phyloP scores from a whole-genome alignment of 305 asterid genomes.

The Fraxinus xanthoxyloides region DNA sequence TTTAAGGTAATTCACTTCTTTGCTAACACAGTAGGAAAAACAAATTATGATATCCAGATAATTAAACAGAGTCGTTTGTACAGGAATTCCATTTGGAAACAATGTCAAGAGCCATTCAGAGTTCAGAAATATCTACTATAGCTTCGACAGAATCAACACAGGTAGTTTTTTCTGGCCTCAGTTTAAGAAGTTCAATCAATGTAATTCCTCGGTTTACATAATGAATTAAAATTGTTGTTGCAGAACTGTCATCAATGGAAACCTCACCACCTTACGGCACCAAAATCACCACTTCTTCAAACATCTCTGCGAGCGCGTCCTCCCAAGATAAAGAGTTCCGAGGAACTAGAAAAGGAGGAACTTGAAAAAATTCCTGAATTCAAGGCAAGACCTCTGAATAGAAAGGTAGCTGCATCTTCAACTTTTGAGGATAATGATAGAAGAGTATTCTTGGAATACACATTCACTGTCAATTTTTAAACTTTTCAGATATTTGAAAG shows the following conservation, averaged over 20 bases:
- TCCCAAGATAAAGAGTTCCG: slow-evolving; percentile 60
- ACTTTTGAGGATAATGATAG: background rate
- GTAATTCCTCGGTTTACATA: background rate
- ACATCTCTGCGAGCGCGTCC: slow-evolving; percentile 87
- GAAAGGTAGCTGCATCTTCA: slow-evolving; percentile 48
- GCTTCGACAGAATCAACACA: slow-evolving; percentile 60
- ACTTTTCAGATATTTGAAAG: slow-evolving; percentile 78
- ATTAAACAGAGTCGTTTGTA: slow-evolving; percentile 9
- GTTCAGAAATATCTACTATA: slow-evolving; percentile 63
- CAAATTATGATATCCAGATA: slow-evolving; percentile 2
- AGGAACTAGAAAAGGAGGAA: slow-evolving; percentile 71
- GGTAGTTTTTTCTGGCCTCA: slow-evolving; percentile 30
- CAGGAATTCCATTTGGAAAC: slow-evolving; percentile 95
- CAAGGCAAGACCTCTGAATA: slow-evolving; percentile 90
- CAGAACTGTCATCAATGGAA: slow-evolving; percentile 67
- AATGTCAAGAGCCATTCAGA: slow-evolving; percentile 73
- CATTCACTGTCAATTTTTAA: background rate
- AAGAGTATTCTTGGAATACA: background rate
- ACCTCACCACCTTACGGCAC: slow-evolving; percentile 68
- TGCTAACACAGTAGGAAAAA: background rate
- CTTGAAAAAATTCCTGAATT: slow-evolving; percentile 72
- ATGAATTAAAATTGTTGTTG: background rate
- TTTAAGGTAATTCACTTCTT: slow-evolving; percentile 55
- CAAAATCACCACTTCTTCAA: slow-evolving; percentile 78
- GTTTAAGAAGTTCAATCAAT: background rate